Percentiles rank a stretch among this genome's conserved stretches.
phyloP scores from a whole-genome alignment of 176 grass and related monocot species.

The Carex kokanica region DNA sequence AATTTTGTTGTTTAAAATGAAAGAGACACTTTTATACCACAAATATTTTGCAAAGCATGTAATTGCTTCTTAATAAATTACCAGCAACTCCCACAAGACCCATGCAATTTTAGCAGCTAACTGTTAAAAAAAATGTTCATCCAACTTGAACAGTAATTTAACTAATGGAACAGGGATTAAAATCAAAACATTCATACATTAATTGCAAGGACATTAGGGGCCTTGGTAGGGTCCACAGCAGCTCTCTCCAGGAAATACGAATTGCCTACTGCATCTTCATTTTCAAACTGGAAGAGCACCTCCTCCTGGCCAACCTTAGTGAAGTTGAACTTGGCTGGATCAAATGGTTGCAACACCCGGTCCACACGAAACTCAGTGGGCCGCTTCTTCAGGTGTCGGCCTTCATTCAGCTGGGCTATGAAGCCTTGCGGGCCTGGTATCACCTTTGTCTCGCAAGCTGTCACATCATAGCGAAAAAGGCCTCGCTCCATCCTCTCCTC shows the following conservation, averaged over 20 bases:
- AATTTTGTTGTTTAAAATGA: neutral
- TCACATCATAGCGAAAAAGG: constrained; percentile 94
- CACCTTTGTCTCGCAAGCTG: constrained; percentile 89
- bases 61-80: neutral
- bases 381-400: constrained; percentile 96
- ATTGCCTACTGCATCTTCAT: constrained; percentile 24
- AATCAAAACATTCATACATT: constrained; percentile 40
- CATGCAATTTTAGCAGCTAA: neutral
- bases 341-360: constrained; percentile 68
- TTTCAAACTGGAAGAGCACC: constrained; percentile 65
- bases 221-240: constrained; percentile 21
- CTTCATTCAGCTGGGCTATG: constrained; percentile 94
- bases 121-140: neutral
- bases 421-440: constrained; percentile 83
- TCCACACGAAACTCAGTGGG: constrained; percentile 90
- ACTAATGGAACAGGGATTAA: neutral
- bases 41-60: constrained; percentile 2
- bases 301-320: constrained; percentile 84
- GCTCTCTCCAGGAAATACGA: constrained; percentile 39
- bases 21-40: neutral
- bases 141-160: neutral
- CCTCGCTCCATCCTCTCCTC: constrained; percentile 73
- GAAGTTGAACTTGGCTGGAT: constrained; percentile 78
- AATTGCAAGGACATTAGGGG: constrained; percentile 55
- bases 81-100: neutral